Evolutionary conservation across 371 early-diverging fungal genomes (phyloP).

Genomic region (Choanephora cucurbitarum): DNA sequence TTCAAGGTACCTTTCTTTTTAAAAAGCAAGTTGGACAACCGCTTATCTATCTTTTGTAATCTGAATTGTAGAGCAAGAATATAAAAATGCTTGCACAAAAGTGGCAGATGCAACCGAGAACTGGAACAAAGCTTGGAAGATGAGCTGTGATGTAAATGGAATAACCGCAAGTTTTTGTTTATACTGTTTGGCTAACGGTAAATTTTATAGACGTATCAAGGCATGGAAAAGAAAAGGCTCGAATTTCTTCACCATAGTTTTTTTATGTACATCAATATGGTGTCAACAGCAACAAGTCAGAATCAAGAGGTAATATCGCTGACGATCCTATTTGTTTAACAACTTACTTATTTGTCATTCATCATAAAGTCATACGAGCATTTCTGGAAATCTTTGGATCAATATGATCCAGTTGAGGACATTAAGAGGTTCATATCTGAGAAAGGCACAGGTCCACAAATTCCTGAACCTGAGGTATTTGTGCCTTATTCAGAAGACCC

Average conservation of each 20-base stretch:
- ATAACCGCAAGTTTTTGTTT: neutral
- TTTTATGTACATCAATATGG: conserved; percentile 86
- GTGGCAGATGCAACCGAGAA: conserved; percentile 65
- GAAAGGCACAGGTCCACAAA: conserved; percentile 75
- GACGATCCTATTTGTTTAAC: neutral
- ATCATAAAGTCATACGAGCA: conserved; percentile 69
- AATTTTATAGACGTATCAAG: conserved; percentile 67
- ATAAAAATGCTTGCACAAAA: conserved; percentile 63
- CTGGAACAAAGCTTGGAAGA: conserved; percentile 72
- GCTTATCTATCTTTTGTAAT: neutral
- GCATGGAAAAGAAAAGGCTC: conserved; percentile 88
- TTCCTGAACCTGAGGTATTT: conserved; percentile 48
- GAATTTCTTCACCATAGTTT: conserved; percentile 78
- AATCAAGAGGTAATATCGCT: conserved; percentile 85
- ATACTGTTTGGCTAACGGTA: neutral
- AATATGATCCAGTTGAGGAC: conserved; percentile 72
- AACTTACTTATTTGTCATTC: neutral
- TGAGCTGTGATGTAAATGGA: conserved; percentile 66
- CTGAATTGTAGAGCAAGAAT: conserved; percentile 74
- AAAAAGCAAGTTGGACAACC: neutral
- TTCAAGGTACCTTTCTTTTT: conserved; percentile 28
- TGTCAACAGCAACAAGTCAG: conserved; percentile 78
- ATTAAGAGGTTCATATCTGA: conserved; percentile 69
- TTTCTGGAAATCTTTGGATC: conserved; percentile 68
- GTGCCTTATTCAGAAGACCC: conserved; percentile 48